A percentile compares a stretch with the other conserved stretches of the same genome.
Conservation (phyloP, 2,329 filamentous ascomycete species). For the Colletotrichum somersetense region DNA sequence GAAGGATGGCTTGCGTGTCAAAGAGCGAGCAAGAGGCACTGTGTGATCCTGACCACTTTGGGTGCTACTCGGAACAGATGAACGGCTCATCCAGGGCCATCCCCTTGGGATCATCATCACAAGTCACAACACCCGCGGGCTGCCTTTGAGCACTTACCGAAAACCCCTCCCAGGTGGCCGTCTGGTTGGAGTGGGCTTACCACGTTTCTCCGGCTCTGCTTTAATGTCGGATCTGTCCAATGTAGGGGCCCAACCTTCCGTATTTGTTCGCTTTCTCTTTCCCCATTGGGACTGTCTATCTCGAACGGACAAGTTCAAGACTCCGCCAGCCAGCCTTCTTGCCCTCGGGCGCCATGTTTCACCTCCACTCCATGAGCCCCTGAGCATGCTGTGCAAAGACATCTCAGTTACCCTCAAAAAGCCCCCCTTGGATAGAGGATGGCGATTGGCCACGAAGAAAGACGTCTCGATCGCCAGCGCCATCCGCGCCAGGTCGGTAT, state of each 20-base stretch:
- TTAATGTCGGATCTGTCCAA: constrained; percentile 45
- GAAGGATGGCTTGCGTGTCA: not conserved
- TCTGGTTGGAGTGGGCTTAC: constrained; percentile 21
- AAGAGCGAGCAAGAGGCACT: constrained; percentile 3
- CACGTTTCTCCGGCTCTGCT: constrained; percentile 45
- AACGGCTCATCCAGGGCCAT: constrained; percentile 32
- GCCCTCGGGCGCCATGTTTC: constrained; percentile 31
- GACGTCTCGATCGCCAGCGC: constrained; percentile 16
- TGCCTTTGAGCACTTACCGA: constrained; percentile 34
- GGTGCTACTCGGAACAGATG: constrained; percentile 25
- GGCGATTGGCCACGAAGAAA: constrained; percentile 12
- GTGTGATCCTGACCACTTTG: not conserved
- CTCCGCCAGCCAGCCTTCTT: constrained; percentile 13
- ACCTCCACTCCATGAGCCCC: constrained; percentile 23
- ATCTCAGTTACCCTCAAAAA: not conserved
- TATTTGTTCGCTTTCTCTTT: constrained; percentile 58
- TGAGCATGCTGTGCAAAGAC: constrained; percentile 35
- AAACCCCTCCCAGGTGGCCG: constrained; percentile 18
- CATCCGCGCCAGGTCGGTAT: constrained; percentile 18
- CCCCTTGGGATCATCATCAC: constrained; percentile 26
- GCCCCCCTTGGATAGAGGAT: not conserved
- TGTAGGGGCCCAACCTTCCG: constrained; percentile 45
- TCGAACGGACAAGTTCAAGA: constrained; percentile 24
- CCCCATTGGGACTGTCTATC: constrained; percentile 49
- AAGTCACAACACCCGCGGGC: constrained; percentile 38